phyloP scores from a whole-genome alignment of 495 filamentous ascomycete genomes.

The Chaetomium cochliodes region DNA sequence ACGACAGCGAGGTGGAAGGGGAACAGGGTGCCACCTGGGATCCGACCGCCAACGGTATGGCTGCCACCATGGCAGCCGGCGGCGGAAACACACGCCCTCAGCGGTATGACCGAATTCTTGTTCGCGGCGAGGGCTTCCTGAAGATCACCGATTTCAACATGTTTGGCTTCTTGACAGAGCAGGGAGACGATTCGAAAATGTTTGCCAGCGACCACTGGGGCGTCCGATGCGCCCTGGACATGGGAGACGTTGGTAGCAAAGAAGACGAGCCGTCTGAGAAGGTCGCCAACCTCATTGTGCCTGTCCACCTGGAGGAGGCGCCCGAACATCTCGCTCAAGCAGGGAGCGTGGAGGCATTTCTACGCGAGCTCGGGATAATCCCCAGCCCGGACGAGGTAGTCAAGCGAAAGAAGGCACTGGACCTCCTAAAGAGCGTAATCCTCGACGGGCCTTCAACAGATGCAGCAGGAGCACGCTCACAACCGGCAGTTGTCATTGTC shows the following conservation, averaged over 20 bases:
- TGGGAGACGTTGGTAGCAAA: constrained; percentile 12
- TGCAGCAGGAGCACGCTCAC: constrained; percentile 8
- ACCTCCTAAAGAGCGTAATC: constrained; percentile 45
- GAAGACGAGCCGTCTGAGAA: constrained; percentile 22
- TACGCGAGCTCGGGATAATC: constrained; percentile 36
- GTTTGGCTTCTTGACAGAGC: constrained; percentile 46
- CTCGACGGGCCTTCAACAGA: constrained; percentile 22
- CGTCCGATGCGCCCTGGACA: constrained; percentile 44
- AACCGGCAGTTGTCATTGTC: constrained; percentile 46
- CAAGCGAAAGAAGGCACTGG: constrained; percentile 44
- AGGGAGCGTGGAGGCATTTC: constrained; percentile 29
- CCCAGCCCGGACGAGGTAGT: constrained; percentile 44
- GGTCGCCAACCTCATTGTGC: constrained; percentile 24
- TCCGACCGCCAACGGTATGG: constrained; percentile 50
- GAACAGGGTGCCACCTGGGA: constrained; percentile 60
- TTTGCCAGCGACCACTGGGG: constrained; percentile 61
- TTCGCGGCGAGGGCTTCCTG: constrained; percentile 42
- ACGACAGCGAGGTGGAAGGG: constrained; percentile 39
- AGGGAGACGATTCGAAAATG: constrained; percentile 5
- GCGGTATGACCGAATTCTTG: constrained; percentile 57
- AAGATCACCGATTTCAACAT: constrained; percentile 42
- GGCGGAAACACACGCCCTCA: constrained; percentile 52
- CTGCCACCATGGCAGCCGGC: constrained; percentile 43
- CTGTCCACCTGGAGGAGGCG: constrained; percentile 31
- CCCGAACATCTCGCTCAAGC: constrained; percentile 22